Conservation (phyloP, 2,329 filamentous ascomycete genomes). For the Alternaria conjuncta region DNA sequence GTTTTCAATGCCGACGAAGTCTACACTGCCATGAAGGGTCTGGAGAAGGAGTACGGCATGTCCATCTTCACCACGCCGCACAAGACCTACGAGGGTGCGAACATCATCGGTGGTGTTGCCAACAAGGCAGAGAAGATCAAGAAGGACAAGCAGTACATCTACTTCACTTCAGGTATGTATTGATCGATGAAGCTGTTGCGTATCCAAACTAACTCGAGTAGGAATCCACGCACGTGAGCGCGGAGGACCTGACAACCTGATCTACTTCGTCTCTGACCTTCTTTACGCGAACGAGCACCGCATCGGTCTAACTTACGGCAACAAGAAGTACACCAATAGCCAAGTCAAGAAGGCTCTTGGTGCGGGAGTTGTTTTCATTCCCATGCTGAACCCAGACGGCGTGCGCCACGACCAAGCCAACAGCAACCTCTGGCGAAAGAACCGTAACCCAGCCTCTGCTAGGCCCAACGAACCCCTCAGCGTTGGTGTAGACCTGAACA, state of each 20-base stretch:
- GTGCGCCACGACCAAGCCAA: constrained; percentile 39
- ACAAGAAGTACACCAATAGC: constrained; percentile 58
- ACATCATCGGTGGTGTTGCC: constrained; percentile 48
- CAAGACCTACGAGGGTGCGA: constrained; percentile 52
- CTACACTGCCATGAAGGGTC: constrained; percentile 52
- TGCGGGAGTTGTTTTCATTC: constrained; percentile 61
- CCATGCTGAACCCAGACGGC: constrained; percentile 41
- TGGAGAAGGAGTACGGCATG: constrained; percentile 54
- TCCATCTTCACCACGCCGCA: constrained; percentile 53
- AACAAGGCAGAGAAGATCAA: constrained; percentile 54
- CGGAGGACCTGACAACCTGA: constrained; percentile 62
- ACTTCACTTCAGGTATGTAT: constrained; percentile 55
- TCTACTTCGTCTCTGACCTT: constrained; percentile 65
- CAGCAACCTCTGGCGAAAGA: constrained; percentile 45
- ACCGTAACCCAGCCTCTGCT: constrained; percentile 49
- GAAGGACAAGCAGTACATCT: constrained; percentile 56
- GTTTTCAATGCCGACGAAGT: constrained; percentile 57
- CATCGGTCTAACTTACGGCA: constrained; percentile 60
- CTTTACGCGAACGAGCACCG: constrained; percentile 60
- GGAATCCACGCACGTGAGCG: constrained; percentile 64
- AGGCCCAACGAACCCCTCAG: constrained; percentile 17
- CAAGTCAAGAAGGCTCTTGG: constrained; percentile 61
- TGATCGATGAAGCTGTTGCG: background rate
- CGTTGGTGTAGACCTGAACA: constrained; percentile 42
- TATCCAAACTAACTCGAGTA: background rate